Conservation (phyloP, 225 moss, liverwort and hornwort species). For the Takakia lepidozioides region DNA sequence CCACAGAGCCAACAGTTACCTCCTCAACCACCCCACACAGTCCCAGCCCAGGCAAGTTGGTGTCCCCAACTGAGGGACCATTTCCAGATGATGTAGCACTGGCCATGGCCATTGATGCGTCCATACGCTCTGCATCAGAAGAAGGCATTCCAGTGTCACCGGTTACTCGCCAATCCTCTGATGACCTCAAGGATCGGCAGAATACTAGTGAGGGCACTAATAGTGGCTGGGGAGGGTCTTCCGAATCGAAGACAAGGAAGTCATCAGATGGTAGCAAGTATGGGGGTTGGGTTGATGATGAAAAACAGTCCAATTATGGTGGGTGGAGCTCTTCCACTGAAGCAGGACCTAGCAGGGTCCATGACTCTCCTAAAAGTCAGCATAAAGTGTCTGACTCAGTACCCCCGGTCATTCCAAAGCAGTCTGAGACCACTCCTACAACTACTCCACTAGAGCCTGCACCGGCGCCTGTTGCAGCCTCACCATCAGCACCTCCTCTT, state of each 20-base stretch:
- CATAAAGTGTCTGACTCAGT: conserved; percentile 8
- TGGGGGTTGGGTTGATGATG: conserved; percentile 40
- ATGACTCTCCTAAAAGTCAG: conserved; percentile 13
- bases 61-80: conserved; percentile 19
- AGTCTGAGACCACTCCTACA: background rate
- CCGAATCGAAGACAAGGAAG: conserved; percentile 1
- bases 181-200: conserved; percentile 15
- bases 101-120: conserved; percentile 59
- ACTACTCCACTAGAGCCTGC: conserved; percentile 7
- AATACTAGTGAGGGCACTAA: conserved; percentile 5
- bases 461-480: background rate
- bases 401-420: background rate
- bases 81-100: conserved; percentile 32
- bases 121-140: conserved; percentile 44
- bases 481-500: conserved; percentile 82
- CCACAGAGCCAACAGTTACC: conserved; percentile 10
- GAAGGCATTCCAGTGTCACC: conserved; percentile 47
- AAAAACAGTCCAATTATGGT: conserved; percentile 13
- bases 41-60: conserved; percentile 26
- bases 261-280: background rate
- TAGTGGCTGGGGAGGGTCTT: conserved; percentile 6
- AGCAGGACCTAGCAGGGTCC: conserved; percentile 45
- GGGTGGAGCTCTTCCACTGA: conserved; percentile 43
- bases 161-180: conserved; percentile 7
- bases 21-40: conserved; percentile 15